A percentile compares a stretch with the other conserved stretches of the same genome.
These are phyloP conservation scores for Beauveria pseudobassiana DNA, from an alignment of 2,329 filamentous ascomycete species.

Conservation along the genomic window DNA sequence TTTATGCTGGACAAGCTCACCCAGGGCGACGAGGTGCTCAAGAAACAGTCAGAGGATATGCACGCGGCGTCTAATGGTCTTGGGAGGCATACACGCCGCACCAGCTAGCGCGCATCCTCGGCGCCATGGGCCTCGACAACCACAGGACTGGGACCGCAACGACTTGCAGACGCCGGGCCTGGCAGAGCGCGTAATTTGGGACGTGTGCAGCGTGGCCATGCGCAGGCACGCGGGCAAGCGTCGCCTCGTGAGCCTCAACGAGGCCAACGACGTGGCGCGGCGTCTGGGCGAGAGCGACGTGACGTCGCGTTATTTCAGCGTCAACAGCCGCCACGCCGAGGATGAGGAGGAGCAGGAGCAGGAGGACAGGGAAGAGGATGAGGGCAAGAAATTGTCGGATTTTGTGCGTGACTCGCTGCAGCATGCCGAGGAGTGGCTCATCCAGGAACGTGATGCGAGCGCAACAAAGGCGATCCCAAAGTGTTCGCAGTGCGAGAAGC, in stretches of 20 bases:
- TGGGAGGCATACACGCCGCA: constrained; percentile 21
- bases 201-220: constrained; percentile 26
- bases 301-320: constrained; percentile 29
- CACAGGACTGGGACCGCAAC: constrained; percentile 10
- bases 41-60: constrained; percentile 13
- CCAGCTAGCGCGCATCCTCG: constrained; percentile 20
- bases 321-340: constrained; percentile 21
- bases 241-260: constrained; percentile 45
- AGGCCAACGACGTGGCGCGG: constrained; percentile 52
- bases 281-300: constrained; percentile 44
- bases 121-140: constrained; percentile 20
- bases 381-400: constrained; percentile 17
- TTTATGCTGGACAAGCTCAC: constrained; percentile 12
- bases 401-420: constrained; percentile 22
- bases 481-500: not conserved
- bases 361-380: constrained; percentile 18
- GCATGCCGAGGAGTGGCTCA: constrained; percentile 16
- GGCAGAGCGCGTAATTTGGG: constrained; percentile 23
- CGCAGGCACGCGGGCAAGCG: constrained; percentile 30
- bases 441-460: constrained; percentile 13
- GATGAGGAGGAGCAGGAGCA: constrained; percentile 20
- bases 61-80: constrained; percentile 22
- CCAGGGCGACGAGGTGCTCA: not conserved
- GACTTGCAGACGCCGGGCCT: constrained; percentile 2
- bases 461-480: constrained; percentile 7